Percentiles rank a stretch among this genome's conserved stretches.
These are phyloP conservation scores for Neoascochyta sp. DNA, from an alignment of 2,329 filamentous ascomycete genomes.

Conservation along the genomic window DNA sequence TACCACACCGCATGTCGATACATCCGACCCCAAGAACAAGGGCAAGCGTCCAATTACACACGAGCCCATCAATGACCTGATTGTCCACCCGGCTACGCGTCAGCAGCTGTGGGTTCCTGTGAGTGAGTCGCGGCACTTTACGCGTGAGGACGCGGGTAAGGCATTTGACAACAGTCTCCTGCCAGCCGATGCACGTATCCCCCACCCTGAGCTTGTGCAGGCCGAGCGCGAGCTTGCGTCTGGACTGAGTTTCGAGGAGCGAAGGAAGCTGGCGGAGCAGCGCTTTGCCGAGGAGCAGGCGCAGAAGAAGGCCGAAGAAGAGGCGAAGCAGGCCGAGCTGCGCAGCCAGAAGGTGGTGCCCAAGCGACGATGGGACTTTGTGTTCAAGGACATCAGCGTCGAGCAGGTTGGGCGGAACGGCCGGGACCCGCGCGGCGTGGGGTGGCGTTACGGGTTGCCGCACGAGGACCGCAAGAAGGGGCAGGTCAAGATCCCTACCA, in stretches of 20 bases:
- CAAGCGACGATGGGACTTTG: slow-evolving; percentile 56
- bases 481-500: slow-evolving; percentile 60
- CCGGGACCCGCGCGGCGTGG: slow-evolving; percentile 51
- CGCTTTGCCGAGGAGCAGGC: slow-evolving; percentile 29
- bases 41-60: slow-evolving; percentile 45
- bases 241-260: slow-evolving; percentile 35
- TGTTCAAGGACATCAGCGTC: slow-evolving; percentile 56
- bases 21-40: slow-evolving; percentile 22
- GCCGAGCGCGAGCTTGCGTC: slow-evolving; percentile 38
- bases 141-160: slow-evolving; percentile 61
- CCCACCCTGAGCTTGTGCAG: slow-evolving; percentile 57
- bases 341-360: slow-evolving; percentile 44
- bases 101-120: slow-evolving; percentile 60
- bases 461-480: slow-evolving; percentile 61
- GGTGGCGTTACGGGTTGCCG: slow-evolving; percentile 60
- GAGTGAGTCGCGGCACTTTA: slow-evolving; percentile 62
- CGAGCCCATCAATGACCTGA: slow-evolving; percentile 63
- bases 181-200: slow-evolving; percentile 61
- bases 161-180: slow-evolving; percentile 58
- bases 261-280: slow-evolving; percentile 29
- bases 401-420: slow-evolving; percentile 55
- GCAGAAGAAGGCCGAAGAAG: slow-evolving; percentile 40
- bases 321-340: slow-evolving; percentile 44
- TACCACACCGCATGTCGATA: slow-evolving; percentile 48
- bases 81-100: slow-evolving; percentile 53